Evolutionary conservation across 208 protist genomes (phyloP).

Genomic region (Crithidia sp.): DNA sequence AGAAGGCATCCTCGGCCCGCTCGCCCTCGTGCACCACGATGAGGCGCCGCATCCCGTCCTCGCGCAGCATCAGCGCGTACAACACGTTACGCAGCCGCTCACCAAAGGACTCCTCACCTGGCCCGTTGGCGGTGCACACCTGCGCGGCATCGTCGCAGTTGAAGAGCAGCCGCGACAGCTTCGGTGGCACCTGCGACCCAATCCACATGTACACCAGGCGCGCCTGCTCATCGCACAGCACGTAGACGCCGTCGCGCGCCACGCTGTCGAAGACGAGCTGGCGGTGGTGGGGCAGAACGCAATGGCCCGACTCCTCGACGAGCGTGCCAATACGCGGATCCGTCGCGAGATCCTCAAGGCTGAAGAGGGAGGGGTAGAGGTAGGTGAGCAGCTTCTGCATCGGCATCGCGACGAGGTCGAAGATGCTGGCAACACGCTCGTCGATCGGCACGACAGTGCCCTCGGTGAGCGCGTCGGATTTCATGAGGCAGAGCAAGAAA

Average conservation of each 20-base stretch:
- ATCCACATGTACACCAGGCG: slow-evolving; percentile 90
- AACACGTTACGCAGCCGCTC: slow-evolving; percentile 75
- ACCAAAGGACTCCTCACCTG: slow-evolving; percentile 65
- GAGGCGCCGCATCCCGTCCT: slow-evolving; percentile 80
- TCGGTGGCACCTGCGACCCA: slow-evolving; percentile 52
- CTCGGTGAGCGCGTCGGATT: slow-evolving; percentile 78
- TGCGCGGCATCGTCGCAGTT: slow-evolving; percentile 44
- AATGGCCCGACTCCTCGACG: slow-evolving; percentile 54
- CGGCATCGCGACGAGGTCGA: slow-evolving; percentile 75
- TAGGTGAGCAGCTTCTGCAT: slow-evolving; percentile 72
- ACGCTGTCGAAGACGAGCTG: slow-evolving; percentile 83
- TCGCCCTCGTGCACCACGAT: slow-evolving; percentile 85
- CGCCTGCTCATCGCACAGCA: slow-evolving; percentile 85
- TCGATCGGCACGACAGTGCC: slow-evolving; percentile 81
- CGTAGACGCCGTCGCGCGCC: slow-evolving; percentile 72
- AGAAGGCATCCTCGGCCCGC: slow-evolving; percentile 77
- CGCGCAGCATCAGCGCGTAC: slow-evolving; percentile 64
- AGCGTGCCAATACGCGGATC: slow-evolving; percentile 50
- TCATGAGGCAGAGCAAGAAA: slow-evolving; percentile 84
- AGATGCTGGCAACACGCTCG: slow-evolving; percentile 76
- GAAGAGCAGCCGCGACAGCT: slow-evolving; percentile 69
- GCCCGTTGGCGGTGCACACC: slow-evolving; percentile 55
- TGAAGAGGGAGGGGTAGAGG: slow-evolving; percentile 88
- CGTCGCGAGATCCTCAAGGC: slow-evolving; percentile 56
- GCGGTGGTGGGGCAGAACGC: slow-evolving; percentile 61